phyloP scores from a whole-genome alignment of 768 basidiomycete genomes.

The Termitomyces sp. region DNA sequence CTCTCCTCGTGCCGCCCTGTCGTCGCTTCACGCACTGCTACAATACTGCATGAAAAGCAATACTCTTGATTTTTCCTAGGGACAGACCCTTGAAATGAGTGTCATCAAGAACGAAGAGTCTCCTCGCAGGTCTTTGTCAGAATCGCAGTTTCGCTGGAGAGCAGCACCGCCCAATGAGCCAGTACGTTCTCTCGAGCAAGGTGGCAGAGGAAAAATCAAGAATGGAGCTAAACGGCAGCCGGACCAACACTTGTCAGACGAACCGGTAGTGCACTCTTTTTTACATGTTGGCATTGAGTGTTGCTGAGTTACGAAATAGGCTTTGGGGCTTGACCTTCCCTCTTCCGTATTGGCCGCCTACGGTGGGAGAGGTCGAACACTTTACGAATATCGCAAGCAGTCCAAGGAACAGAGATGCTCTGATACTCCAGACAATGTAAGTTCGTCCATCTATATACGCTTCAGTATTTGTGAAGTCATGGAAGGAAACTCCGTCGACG shows the following conservation, averaged over 20 bases:
- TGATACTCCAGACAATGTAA: neutral
- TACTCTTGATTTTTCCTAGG: neutral
- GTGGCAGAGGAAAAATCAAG: neutral
- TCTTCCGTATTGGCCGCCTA: conserved; percentile 8
- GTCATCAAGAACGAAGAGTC: neutral
- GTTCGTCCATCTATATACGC: neutral
- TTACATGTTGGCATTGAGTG: neutral
- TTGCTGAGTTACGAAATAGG: neutral
- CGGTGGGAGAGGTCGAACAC: neutral
- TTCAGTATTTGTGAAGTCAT: neutral
- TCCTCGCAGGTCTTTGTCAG: conserved; percentile 1
- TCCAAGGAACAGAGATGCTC: neutral
- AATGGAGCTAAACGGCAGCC: neutral
- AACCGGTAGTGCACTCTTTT: neutral
- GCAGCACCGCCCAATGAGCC: neutral
- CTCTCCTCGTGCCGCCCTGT: neutral
- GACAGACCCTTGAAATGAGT: neutral
- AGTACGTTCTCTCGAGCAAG: neutral
- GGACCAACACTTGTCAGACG: neutral
- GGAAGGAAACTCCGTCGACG: neutral
- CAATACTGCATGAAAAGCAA: neutral
- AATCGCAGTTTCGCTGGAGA: conserved; percentile 6
- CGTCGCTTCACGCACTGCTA: neutral
- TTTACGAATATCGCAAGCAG: neutral
- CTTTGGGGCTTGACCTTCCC: neutral